A percentile compares a stretch with the other conserved stretches of the same genome.
These are phyloP conservation scores for Xylariaceae sp. DNA, from an alignment of 2,329 filamentous ascomycete species.

Conservation along the genomic window DNA sequence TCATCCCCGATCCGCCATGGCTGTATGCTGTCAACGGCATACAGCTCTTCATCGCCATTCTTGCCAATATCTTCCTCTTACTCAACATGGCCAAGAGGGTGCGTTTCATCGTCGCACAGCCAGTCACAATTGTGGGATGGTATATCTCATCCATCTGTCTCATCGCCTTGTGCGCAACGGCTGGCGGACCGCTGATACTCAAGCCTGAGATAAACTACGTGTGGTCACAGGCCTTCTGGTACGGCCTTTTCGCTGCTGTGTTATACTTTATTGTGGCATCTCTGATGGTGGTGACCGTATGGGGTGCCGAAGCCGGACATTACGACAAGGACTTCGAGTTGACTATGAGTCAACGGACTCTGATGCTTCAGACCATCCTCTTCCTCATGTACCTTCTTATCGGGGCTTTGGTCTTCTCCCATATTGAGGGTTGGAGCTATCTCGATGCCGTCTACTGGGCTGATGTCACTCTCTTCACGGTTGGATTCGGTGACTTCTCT, in stretches of 20 bases:
- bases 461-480: slow-evolving; percentile 64
- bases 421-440: slow-evolving; percentile 70
- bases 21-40: slow-evolving; percentile 70
- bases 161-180: slow-evolving; percentile 61
- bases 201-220: slow-evolving; percentile 47
- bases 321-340: slow-evolving; percentile 77
- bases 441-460: slow-evolving; percentile 78
- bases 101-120: slow-evolving; percentile 76
- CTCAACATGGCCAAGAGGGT: slow-evolving; percentile 82
- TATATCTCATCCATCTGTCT: slow-evolving; percentile 62
- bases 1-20: slow-evolving; percentile 68
- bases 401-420: slow-evolving; percentile 71
- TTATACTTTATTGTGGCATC: slow-evolving; percentile 77
- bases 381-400: slow-evolving; percentile 78
- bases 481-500: slow-evolving; percentile 57
- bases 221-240: slow-evolving; percentile 81
- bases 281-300: slow-evolving; percentile 74
- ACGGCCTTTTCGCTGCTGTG: slow-evolving; percentile 72
- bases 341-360: slow-evolving; percentile 74
- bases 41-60: slow-evolving; percentile 70
- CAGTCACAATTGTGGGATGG: slow-evolving; percentile 81
- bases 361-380: slow-evolving; percentile 86
- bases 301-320: slow-evolving; percentile 64
- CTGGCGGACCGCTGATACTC: slow-evolving; percentile 51
- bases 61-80: slow-evolving; percentile 76